Evolutionary conservation across 2,329 filamentous ascomycete genomes (phyloP).

Genomic region (Monosporascus sp.): DNA sequence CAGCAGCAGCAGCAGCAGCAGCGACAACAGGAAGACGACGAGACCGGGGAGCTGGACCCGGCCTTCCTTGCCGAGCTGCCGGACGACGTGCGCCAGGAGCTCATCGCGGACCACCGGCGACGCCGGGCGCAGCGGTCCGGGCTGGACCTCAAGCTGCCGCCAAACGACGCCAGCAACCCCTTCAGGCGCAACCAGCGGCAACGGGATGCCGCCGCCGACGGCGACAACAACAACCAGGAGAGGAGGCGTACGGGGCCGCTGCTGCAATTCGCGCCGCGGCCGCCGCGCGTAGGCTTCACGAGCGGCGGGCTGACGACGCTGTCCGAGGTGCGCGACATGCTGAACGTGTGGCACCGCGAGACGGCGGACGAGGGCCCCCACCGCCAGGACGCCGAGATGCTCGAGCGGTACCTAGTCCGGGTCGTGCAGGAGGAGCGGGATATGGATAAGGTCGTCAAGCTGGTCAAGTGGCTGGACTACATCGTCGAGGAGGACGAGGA

Average conservation of each 20-base stretch:
- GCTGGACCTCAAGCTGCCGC: constrained; percentile 34
- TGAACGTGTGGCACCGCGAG: constrained; percentile 69
- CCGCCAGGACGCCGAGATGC: constrained; percentile 66
- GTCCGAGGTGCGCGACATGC: constrained; percentile 64
- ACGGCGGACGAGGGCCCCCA: constrained; percentile 74
- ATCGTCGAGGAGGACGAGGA: constrained; percentile 44
- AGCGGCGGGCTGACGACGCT: constrained; percentile 35
- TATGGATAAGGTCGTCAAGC: constrained; percentile 64
- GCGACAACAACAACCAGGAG: constrained; percentile 10
- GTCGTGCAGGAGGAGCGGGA: constrained; percentile 75
- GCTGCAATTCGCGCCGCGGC: constrained; percentile 42
- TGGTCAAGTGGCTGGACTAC: constrained; percentile 63
- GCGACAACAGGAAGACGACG: constrained; percentile 26
- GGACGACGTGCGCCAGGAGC: constrained; percentile 70
- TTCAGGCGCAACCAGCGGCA: constrained; percentile 10
- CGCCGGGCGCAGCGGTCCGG: constrained; percentile 53
- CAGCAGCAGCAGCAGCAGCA: constrained; percentile 17
- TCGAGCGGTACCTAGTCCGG: constrained; percentile 65
- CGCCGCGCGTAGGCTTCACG: constrained; percentile 42
- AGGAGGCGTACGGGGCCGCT: constrained; percentile 28
- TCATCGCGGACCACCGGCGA: constrained; percentile 68
- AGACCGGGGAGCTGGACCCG: constrained; percentile 51
- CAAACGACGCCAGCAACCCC: constrained; percentile 5
- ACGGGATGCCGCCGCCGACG: constrained; percentile 7
- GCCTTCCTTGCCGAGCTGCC: constrained; percentile 80